Evolutionary conservation across 257 asterid species (phyloP).

Genomic region (Penstemon barbatus): DNA sequence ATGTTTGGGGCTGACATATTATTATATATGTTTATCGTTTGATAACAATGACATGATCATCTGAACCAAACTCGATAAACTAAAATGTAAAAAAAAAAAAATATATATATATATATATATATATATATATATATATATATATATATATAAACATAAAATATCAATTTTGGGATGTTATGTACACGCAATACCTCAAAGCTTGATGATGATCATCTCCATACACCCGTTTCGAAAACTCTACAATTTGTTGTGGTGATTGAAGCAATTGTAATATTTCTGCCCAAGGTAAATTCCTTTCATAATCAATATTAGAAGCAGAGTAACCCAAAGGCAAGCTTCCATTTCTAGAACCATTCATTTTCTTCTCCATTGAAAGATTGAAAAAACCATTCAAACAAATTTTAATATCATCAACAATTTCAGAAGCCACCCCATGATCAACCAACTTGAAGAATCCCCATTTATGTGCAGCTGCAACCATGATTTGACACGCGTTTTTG

Average conservation of each 20-base stretch:
- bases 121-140: too few species aligned
- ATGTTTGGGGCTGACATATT: too few species aligned
- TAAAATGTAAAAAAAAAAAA: too few species aligned
- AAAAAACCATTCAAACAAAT: conserved; percentile 22
- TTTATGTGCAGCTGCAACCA: conserved; percentile 34
- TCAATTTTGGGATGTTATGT: not conserved
- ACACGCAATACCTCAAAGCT: conserved; percentile 16
- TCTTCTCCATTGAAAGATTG: conserved; percentile 33
- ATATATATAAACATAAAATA: too few species aligned
- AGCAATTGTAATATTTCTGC: conserved; percentile 34
- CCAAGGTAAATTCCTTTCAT: conserved; percentile 33
- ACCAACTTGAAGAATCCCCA: conserved; percentile 34
- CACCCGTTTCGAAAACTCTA: conserved; percentile 23
- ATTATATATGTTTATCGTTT: too few species aligned
- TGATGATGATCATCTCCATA: conserved; percentile 24
- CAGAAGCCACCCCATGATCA: conserved; percentile 31
- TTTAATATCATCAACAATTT: conserved; percentile 12
- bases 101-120: too few species aligned
- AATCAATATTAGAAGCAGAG: conserved; percentile 27
- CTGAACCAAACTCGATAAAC: too few species aligned
- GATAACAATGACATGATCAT: too few species aligned
- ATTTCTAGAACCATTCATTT: conserved; percentile 28
- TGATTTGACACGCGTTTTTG: conserved; percentile 9
- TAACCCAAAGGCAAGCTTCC: conserved; percentile 28
- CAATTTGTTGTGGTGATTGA: conserved; percentile 30